These are phyloP conservation scores for Boechera divaricarpa DNA, from an alignment of 345 rosid species.

Conservation along the genomic window DNA sequence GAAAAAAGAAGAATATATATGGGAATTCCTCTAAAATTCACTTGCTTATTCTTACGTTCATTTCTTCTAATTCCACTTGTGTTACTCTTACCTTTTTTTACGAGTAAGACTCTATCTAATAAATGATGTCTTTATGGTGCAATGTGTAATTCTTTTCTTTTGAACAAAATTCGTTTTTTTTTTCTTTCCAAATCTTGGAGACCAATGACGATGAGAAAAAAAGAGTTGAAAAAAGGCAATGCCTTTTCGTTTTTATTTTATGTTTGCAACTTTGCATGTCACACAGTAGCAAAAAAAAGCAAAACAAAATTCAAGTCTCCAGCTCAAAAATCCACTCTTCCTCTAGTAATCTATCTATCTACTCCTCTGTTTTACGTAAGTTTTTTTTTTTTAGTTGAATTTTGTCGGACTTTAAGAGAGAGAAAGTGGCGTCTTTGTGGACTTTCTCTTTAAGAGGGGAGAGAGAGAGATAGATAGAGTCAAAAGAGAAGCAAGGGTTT, in stretches of 20 bases:
- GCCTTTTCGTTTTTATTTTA: neutral
- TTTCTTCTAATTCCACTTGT: too few relatives aligned
- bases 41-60: too few relatives aligned
- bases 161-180: too few relatives aligned
- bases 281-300: neutral
- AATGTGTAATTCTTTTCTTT: too few relatives aligned
- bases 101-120: too few relatives aligned
- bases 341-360: neutral
- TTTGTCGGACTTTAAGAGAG: conserved; percentile 46
- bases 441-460: conserved; percentile 20
- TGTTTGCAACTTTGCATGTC: conserved; percentile 1
- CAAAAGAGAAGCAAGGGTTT: neutral
- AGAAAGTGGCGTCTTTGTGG: conserved; percentile 38
- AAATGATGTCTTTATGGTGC: too few relatives aligned
- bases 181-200: neutral
- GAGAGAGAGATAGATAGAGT: neutral
- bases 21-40: too few relatives aligned
- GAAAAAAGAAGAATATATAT: too few relatives aligned
- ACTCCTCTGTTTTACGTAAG: conserved; percentile 29
- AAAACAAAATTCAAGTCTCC: conserved; percentile 27
- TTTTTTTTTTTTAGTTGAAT: conserved; percentile 21
- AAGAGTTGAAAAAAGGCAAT: neutral
- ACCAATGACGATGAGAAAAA: too few relatives aligned
- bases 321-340: conserved; percentile 36
- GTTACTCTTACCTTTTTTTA: too few relatives aligned